These are phyloP conservation scores for Irpex sp. DNA, from an alignment of 1,284 basidiomycete genomes.

Conservation along the genomic window DNA sequence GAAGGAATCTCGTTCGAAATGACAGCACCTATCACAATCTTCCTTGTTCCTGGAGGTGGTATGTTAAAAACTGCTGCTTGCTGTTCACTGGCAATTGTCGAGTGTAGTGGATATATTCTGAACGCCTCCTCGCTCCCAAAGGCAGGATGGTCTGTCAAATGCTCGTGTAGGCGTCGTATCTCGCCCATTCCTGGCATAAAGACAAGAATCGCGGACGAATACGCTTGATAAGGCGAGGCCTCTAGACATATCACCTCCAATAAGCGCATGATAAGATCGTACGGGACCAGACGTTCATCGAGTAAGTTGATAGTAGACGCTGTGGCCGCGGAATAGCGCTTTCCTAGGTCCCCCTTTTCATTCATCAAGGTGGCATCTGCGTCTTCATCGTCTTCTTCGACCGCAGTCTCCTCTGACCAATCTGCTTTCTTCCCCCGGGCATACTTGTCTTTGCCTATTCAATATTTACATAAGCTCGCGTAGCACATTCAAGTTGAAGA, in stretches of 20 bases:
- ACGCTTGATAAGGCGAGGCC: conserved; percentile 47
- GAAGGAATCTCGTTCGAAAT: not conserved
- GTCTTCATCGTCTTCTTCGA: conserved; percentile 58
- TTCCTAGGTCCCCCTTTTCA: conserved; percentile 58
- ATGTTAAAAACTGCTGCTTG: conserved; percentile 91
- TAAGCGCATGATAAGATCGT: conserved; percentile 84
- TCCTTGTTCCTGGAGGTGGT: conserved; percentile 76
- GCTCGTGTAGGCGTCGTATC: conserved; percentile 86
- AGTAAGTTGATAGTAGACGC: conserved; percentile 81
- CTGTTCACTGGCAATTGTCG: conserved; percentile 86
- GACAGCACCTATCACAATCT: conserved; percentile 84
- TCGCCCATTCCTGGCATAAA: conserved; percentile 95
- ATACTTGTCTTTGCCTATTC: conserved; percentile 56
- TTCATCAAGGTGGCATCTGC: conserved; percentile 48
- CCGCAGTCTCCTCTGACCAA: conserved; percentile 69
- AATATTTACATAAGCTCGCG: conserved; percentile 3
- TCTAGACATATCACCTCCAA: conserved; percentile 87
- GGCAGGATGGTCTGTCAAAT: conserved; percentile 69
- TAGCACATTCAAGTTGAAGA: not conserved
- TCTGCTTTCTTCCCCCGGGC: conserved; percentile 62
- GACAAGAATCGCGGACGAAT: conserved; percentile 83
- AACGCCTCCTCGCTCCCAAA: conserved; percentile 74
- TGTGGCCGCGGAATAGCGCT: conserved; percentile 72
- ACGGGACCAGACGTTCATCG: conserved; percentile 88
- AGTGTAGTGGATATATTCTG: conserved; percentile 89